Base-by-base conservation (phyloP, 2,329 filamentous ascomycete genomes). In the Sporothrix luriei region DNA sequence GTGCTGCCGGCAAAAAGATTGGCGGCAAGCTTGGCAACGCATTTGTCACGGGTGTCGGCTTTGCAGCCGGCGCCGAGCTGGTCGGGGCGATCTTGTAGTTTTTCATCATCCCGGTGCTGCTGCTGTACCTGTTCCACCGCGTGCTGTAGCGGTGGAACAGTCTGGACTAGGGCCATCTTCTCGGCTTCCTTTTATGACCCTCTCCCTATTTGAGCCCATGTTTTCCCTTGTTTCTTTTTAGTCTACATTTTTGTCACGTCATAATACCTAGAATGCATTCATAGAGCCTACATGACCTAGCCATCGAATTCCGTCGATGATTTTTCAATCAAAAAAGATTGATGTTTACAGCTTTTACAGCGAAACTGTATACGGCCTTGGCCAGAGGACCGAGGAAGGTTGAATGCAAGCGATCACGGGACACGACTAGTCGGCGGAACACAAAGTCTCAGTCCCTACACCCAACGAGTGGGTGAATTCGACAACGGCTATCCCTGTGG, bases 31-130 rank as follows among this genome's bases (percentile, higher is more conserved):
- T 94, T 76, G 94, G 94, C 7, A 89, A 89, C 75, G 85, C 86
- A 57, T 93, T 93, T 38, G 93, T 97, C 74, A 97, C 97, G 76
- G 94, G 94, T 79, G 94, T 94, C 62, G 94, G 94, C 79, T 94
- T 94, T 64, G 95, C 92, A 1, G 90, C 97, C 73, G 94, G 94
- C 77, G 88, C 90, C 74, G 95, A 97, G 77, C 88, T 97, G 77
- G 93, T 97, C 74, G 95, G 96, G 80, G 88, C 90, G 73, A 96
- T 97, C 75, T 95, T 97, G 79, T 97, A 88, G 81, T 71, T 46
- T 55, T 67, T 40, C 33, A n/a, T 68, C 59, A 70, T 70, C 55
- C 69, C 69, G 24, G 6, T n/a, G 19, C 10, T 70, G 54, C 40
- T 70, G 54, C 38, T 49, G 26, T 61, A 26, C 40, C 19, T 70